Evolutionary conservation across 2,329 filamentous ascomycete genomes (phyloP), one percentile per base, ranked within the genome.

Genomic region (Diplodia scrobiculata): DNA sequence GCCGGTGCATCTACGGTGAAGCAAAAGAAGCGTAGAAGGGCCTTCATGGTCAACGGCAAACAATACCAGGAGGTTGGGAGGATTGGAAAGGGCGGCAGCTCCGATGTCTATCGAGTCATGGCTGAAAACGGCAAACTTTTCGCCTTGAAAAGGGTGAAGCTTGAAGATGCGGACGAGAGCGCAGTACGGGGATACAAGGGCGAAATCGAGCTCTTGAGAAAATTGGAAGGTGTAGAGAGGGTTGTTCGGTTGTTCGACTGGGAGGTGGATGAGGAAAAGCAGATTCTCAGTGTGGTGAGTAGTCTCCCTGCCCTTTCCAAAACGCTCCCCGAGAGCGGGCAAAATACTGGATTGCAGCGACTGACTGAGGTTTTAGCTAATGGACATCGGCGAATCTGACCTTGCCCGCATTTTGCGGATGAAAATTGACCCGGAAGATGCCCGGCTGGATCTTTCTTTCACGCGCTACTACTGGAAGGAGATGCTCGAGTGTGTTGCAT

Each of bases 401-500:
- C 85, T 99, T 73, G 91, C 96, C 74, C 91, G 89, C 65, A 87
- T 98, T 64, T 84, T 99, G 69, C 89, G 88, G 41, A 86, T 88
- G 69, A 72, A 91, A 88, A 72, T 85, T 83, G 76, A 78, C 67
- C 72, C 73, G 3, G 73, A 73, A 14, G 86, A 90, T 64, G 86
- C 91, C 47, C 86, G 84, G 67, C 89, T 99, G 68, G 95, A 99
- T 74, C 85, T 91, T 1, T 91, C 90, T 63, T 97, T 98, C 76
- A 92, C 95, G 13, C 90, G 95, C n/a, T 96, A 91, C 79, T 97
- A 97, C 82, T 99, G 95, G 95, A 95, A 96, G 77, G 95, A 99
- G 79, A 99, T 99, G 95, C 88, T 99, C 19, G 92, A 97, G 77
- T 98, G 95, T 75, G 87, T 99, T 5, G 87, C 91, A 71, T 87